Conservation (phyloP, 2,329 filamentous ascomycete genomes). For the Zalaria obscura region DNA sequence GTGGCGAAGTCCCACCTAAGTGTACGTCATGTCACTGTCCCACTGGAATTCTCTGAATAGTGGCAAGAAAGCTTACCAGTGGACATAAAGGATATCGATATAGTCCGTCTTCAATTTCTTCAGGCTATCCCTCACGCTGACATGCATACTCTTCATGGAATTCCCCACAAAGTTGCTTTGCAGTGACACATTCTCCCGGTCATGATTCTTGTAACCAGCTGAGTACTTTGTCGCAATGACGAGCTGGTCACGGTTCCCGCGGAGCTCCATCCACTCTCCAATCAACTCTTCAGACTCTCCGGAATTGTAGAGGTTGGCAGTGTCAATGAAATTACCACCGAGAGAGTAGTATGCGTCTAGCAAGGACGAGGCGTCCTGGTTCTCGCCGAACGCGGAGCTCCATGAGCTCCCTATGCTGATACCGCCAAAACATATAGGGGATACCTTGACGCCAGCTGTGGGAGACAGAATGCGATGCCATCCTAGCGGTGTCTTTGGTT, state of each 20-base stretch:
- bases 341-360: conserved; percentile 51
- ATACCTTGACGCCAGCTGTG: conserved; percentile 31
- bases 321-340: conserved; percentile 63
- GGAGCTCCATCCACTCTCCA: conserved; percentile 55
- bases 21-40: too few relatives aligned
- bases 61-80: too few relatives aligned
- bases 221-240: conserved; percentile 59
- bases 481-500: conserved; percentile 2
- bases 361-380: conserved; percentile 44
- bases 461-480: conserved; percentile 24
- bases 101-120: conserved; percentile 31
- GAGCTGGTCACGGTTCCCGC: conserved; percentile 51
- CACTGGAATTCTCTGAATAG: too few relatives aligned
- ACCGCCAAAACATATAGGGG: conserved; percentile 33
- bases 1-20: conserved; percentile 59
- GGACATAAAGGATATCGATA: conserved; percentile 29
- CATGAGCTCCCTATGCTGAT: conserved; percentile 38
- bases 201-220: conserved; percentile 35
- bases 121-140: conserved; percentile 29
- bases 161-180: conserved; percentile 32
- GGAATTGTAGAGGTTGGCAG: conserved; percentile 53
- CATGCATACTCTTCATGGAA: conserved; percentile 24
- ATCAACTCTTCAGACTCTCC: conserved; percentile 52
- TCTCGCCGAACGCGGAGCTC: conserved; percentile 33
- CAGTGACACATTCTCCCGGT: conserved; percentile 9